A percentile compares a stretch with the other conserved stretches of the same genome.
Evolutionary conservation across 2,329 filamentous ascomycete species (phyloP).

Genomic region (Colletotrichum orchidophilum): DNA sequence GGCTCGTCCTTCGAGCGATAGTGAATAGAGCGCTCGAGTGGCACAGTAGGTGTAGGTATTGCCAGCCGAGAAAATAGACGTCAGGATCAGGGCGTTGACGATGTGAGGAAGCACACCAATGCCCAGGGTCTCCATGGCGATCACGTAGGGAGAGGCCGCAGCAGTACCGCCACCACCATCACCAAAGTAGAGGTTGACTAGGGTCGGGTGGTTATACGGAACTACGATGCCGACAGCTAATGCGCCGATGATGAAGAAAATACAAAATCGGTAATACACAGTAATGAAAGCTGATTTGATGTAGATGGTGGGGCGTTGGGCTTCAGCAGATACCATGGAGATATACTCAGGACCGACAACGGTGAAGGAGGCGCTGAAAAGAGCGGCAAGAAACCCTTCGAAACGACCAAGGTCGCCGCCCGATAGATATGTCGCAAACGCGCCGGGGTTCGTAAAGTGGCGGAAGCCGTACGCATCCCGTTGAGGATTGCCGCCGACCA

Average conservation of each 20-base stretch:
- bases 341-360: slow-evolving; percentile 76
- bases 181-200: slow-evolving; percentile 50
- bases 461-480: slow-evolving; percentile 76
- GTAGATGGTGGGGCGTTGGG: slow-evolving; percentile 69
- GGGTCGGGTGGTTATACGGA: slow-evolving; percentile 66
- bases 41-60: slow-evolving; percentile 54
- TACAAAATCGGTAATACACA: slow-evolving; percentile 76
- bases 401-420: slow-evolving; percentile 71
- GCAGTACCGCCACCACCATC: slow-evolving; percentile 51
- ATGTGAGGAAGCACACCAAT: slow-evolving; percentile 64
- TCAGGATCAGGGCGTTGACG: slow-evolving; percentile 66
- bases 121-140: slow-evolving; percentile 66
- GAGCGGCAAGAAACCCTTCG: slow-evolving; percentile 74
- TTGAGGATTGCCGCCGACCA: slow-evolving; percentile 80
- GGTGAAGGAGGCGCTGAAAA: slow-evolving; percentile 72
- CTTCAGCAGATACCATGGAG: slow-evolving; percentile 75
- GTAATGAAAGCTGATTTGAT: slow-evolving; percentile 78
- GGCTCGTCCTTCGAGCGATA: slow-evolving; percentile 63
- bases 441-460: slow-evolving; percentile 70
- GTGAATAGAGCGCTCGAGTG: slow-evolving; percentile 64
- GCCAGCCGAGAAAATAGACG: slow-evolving; percentile 53
- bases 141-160: slow-evolving; percentile 70
- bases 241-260: slow-evolving; percentile 77
- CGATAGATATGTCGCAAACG: slow-evolving; percentile 69
- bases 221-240: slow-evolving; percentile 73